A percentile compares a stretch with the other conserved stretches of the same genome.
These are phyloP conservation scores for Prunus armeniaca DNA, from an alignment of 306 rosid species.

Conservation along the genomic window DNA sequence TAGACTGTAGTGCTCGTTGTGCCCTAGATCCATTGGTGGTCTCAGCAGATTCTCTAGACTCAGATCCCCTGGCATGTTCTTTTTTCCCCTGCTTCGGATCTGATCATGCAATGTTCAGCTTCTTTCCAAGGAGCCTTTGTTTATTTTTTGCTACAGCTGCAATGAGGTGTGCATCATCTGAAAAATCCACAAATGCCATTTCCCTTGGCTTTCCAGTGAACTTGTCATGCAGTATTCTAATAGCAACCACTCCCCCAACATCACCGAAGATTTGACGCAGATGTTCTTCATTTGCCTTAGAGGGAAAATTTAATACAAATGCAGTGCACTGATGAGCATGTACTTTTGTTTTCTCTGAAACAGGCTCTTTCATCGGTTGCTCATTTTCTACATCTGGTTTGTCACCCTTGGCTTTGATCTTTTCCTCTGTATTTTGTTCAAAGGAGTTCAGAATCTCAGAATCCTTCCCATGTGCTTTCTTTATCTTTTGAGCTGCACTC, in stretches of 20 bases:
- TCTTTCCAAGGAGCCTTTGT: slow-evolving; percentile 65
- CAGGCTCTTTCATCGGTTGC: slow-evolving; percentile 36
- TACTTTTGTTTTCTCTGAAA: slow-evolving; percentile 43
- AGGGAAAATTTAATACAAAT: slow-evolving; percentile 66
- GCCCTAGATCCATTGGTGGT: slow-evolving; percentile 27
- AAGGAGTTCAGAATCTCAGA: slow-evolving; percentile 31
- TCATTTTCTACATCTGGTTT: slow-evolving; percentile 37
- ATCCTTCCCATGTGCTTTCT: slow-evolving; percentile 45
- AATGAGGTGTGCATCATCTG: slow-evolving; percentile 64
- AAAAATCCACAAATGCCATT: slow-evolving; percentile 85
- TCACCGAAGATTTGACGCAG: slow-evolving; percentile 69
- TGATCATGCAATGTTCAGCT: background rate
- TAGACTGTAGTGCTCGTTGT: slow-evolving; percentile 25
- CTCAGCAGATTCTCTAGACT: slow-evolving; percentile 38
- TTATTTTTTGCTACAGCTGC: slow-evolving; percentile 78
- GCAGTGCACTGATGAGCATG: slow-evolving; percentile 83
- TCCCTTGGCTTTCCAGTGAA: slow-evolving; percentile 94
- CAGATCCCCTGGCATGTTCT: slow-evolving; percentile 27
- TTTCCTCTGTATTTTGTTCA: slow-evolving; percentile 34
- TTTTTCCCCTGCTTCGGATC: too few species aligned
- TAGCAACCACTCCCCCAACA: slow-evolving; percentile 76
- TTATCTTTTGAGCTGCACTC: slow-evolving; percentile 42
- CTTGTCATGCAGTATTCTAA: slow-evolving; percentile 77
- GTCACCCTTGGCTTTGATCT: slow-evolving; percentile 32
- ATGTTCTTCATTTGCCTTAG: slow-evolving; percentile 63